Conservation (phyloP, 176 grass and related monocot genomes). For the Echinochloa phyllopogon region DNA sequence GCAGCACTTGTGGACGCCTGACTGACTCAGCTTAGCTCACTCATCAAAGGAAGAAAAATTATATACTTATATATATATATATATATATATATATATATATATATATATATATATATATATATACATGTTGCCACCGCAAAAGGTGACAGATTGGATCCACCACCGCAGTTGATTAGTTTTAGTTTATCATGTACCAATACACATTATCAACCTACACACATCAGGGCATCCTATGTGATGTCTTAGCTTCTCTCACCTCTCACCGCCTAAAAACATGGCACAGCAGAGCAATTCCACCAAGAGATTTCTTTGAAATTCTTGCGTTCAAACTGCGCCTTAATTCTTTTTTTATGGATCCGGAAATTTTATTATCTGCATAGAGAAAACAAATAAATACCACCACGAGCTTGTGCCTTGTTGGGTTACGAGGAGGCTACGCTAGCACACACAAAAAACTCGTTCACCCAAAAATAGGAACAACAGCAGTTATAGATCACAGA, state of each 20-base stretch:
- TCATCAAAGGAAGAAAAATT: background rate
- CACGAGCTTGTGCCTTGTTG: too few relatives aligned
- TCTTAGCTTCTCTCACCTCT: background rate
- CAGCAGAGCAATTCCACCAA: background rate
- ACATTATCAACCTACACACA: background rate
- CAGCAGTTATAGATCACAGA: too few relatives aligned
- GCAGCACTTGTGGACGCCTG: slow-evolving; percentile 43
- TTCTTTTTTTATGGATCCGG: background rate
- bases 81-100: too few relatives aligned
- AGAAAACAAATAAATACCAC: background rate
- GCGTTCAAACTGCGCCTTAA: background rate
- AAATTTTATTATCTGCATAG: background rate
- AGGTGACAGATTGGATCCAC: slow-evolving; percentile 64
- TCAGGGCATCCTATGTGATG: slow-evolving; percentile 42
- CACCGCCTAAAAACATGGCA: background rate
- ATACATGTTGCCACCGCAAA: slow-evolving; percentile 43
- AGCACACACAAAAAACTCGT: too few relatives aligned
- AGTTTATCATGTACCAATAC: slow-evolving; percentile 12
- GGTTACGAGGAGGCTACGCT: too few relatives aligned
- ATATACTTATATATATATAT: background rate
- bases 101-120: too few relatives aligned
- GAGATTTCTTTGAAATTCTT: background rate
- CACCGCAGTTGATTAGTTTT: slow-evolving; percentile 13
- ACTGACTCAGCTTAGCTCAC: slow-evolving; percentile 34
- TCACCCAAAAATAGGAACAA: too few relatives aligned